Evolutionary conservation across 768 basidiomycete species (phyloP).

Genomic region (Cyclocybe cylindracea): DNA sequence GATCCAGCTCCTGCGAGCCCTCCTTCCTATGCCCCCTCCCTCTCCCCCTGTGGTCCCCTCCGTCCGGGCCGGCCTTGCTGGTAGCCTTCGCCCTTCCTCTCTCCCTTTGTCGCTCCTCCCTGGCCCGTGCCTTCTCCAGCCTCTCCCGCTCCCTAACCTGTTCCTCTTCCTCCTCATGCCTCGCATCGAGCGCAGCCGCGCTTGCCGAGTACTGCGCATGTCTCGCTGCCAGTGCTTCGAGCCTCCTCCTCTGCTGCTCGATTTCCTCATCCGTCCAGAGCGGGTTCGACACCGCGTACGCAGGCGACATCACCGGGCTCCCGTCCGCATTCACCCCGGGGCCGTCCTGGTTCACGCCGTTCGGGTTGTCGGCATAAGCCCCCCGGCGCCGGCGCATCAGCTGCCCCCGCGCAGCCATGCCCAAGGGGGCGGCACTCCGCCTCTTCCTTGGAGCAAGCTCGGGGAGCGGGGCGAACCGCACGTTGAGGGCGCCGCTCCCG

Average conservation of each 20-base stretch:
- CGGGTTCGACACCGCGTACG: constrained; percentile 16
- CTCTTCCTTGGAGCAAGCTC: constrained; percentile 50
- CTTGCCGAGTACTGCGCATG: constrained; percentile 21
- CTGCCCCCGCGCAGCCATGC: constrained; percentile 50
- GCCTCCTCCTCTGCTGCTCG: constrained; percentile 29
- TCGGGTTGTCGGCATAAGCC: constrained; percentile 6
- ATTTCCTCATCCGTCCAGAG: constrained; percentile 43
- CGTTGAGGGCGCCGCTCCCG: constrained; percentile 26
- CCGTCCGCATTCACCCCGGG: neutral
- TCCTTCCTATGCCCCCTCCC: constrained; percentile 8
- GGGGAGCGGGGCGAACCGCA: constrained; percentile 64
- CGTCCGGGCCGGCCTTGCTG: no score
- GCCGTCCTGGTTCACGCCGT: neutral
- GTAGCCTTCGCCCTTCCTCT: constrained; percentile 4
- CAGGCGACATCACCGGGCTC: neutral
- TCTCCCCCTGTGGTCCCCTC: constrained; percentile 16
- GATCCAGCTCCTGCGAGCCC: constrained; percentile 36
- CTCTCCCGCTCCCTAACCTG: constrained; percentile 23
- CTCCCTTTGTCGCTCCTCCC: constrained; percentile 2
- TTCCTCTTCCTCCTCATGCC: constrained; percentile 37
- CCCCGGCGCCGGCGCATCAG: constrained; percentile 37
- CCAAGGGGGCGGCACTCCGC: constrained; percentile 50
- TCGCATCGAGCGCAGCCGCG: constrained; percentile 25
- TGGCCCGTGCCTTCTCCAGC: constrained; percentile 10
- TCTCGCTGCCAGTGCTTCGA: constrained; percentile 23